Percentiles rank a stretch among this genome's conserved stretches.
phyloP scores from a whole-genome alignment of 2,329 filamentous ascomycete species.

The Alternaria triticina region DNA sequence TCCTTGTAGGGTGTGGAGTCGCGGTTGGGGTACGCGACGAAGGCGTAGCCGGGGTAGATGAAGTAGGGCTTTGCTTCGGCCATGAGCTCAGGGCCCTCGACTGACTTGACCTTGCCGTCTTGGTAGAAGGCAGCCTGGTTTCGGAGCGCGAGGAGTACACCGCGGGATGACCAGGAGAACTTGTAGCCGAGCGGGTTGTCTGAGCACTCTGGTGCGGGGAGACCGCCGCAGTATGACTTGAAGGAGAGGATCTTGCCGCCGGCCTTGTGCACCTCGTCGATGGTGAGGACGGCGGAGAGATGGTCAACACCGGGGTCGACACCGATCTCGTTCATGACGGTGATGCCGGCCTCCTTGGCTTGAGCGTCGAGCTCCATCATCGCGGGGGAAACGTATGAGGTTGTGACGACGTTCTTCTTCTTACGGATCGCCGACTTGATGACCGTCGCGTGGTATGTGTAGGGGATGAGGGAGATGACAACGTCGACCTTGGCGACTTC shows the following conservation, averaged over 20 bases:
- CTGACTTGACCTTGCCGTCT: conserved; percentile 72
- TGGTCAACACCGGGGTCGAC: conserved; percentile 75
- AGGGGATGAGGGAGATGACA: conserved; percentile 79
- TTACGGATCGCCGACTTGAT: conserved; percentile 92
- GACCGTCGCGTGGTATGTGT: conserved; percentile 69
- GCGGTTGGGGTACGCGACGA: conserved; percentile 92
- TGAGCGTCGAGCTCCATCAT: conserved; percentile 87
- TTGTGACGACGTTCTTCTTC: conserved; percentile 97
- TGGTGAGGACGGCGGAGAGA: conserved; percentile 84
- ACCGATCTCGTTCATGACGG: conserved; percentile 85
- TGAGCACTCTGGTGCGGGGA: conserved; percentile 69
- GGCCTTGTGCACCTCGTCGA: conserved; percentile 82
- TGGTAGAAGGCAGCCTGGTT: conserved; percentile 86
- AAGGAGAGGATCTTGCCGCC: conserved; percentile 87
- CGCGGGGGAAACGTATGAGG: conserved; percentile 88
- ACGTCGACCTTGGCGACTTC: conserved; percentile 81
- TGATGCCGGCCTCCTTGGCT: conserved; percentile 89
- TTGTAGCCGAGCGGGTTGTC: conserved; percentile 95
- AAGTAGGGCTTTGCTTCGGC: conserved; percentile 84
- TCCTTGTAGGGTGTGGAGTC: conserved; percentile 88
- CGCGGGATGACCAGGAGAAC: conserved; percentile 77
- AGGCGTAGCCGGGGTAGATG: conserved; percentile 87
- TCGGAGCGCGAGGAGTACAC: conserved; percentile 83
- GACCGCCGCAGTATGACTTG: conserved; percentile 72
- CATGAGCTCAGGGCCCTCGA: conserved; percentile 74